Base-by-base conservation (phyloP, 2,329 filamentous ascomycete genomes). In the Hymenoscyphus repandus region DNA sequence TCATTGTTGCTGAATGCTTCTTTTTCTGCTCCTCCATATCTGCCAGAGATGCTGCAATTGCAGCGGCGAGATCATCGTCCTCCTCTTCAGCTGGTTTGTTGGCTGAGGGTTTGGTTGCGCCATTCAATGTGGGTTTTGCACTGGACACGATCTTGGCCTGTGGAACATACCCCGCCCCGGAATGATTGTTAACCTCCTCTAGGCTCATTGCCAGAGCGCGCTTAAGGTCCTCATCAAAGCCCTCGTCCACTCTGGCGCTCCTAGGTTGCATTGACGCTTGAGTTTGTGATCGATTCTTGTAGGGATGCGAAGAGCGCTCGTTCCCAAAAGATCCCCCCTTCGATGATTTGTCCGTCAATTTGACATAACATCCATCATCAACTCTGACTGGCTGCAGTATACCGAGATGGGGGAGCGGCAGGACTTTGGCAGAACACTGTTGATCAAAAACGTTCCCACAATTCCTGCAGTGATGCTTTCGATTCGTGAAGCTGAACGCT, bases 21-120 rank as follows among this genome's bases (percentile, higher is more conserved):
- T 92, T 86, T 75, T 99, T 97, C 68, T 99, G 92, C 68, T 96
- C 88, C 69, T 99, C 93, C 90, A 97, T 96, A 65, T 99, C 93
- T 20, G 88, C 87, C 52, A 99, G 68, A 5, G 93, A 97, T 15
- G 95, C 91, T 33, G 91, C 92, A 65, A 99, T 97, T 3, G 93
- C 93, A 22, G 92, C 90, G 66, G 93, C 95, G 27, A 99, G 72
- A 63, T 97, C 92, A 0, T 89, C 86, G 64, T 99, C 93, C 49
- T 96, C 91, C 50, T 96, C 90, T 47, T 95, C 90, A 2, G 80
- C 81, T 70, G 71, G 61, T 73, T 75, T 53, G 69, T 55, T 65
- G 64, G 50, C 63, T 70, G 50, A 69, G 76, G 58, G 61, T 63
- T 59, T 65, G 69, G 55, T 53, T 11, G 55, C 38, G 32, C 51